Evolutionary conservation across 371 early-diverging fungal genomes (phyloP).

Genomic region (Rozella allomycis): DNA sequence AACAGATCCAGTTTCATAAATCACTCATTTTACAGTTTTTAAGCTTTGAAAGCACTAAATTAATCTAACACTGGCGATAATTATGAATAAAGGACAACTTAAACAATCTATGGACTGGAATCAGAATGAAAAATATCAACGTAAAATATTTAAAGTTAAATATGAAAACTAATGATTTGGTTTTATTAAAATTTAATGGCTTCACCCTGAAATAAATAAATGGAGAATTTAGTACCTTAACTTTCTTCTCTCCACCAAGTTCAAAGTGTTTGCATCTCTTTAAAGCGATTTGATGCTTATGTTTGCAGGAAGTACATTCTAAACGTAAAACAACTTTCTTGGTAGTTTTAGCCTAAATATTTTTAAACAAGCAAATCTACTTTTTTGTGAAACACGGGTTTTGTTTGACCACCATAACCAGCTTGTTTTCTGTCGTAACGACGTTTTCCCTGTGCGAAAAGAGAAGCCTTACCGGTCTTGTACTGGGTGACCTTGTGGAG

Average conservation of each 20-base stretch:
- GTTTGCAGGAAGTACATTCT: conserved; percentile 95
- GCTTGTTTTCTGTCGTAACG: conserved; percentile 63
- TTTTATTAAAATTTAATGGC: no score
- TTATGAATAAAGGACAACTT: no score
- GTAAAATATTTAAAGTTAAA: no score
- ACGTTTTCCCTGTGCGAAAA: conserved; percentile 83
- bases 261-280: conserved; percentile 99
- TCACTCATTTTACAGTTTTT: no score
- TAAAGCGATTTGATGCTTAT: conserved; percentile 74
- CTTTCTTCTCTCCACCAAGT: conserved; percentile 97
- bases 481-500: conserved; percentile 97
- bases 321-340: conserved; percentile 97
- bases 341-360: conserved; percentile 83
- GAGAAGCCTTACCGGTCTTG: conserved; percentile 97
- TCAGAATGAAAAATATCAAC: no score
- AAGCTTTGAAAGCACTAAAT: no score
- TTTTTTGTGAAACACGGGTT: conserved; percentile 68
- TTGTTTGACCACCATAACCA: conserved; percentile 97
- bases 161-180: no score
- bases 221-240: no score
- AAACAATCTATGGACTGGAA: no score
- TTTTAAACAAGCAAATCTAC: conserved; percentile 1
- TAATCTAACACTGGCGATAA: no score
- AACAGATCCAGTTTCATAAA: no score
- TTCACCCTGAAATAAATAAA: no score